Evolutionary conservation across 345 rosid species (phyloP), one percentile per base, ranked within the genome.

Genomic region (Passiflora organensis): DNA sequence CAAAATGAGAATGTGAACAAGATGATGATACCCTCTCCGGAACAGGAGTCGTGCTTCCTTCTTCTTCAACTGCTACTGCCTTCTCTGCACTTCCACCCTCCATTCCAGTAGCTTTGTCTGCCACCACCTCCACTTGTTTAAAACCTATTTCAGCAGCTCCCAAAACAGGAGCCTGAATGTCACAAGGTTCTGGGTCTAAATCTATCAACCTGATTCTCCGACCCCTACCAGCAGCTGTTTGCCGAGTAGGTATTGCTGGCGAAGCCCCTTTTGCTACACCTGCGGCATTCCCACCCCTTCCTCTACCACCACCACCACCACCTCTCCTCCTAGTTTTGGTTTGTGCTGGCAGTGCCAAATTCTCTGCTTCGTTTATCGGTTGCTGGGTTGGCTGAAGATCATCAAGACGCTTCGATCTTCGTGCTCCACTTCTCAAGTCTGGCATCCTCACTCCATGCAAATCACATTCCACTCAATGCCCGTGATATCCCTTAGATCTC

Each of bases 401-500:
- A 63, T 80, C 94, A 65, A 87, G 88, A 52, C 97, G 93, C 71
- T 82, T 91, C 52, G 84, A 91, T 80, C 96, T 83, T 71, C 97
- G 81, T 63, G 94, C 84, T 85, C 96, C 97, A 44, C 96, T 91
- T 84, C 90, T 81, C 88, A 90, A 78, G 76, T 90, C 95, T 51
- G 94, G 97, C 97, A 90, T 90, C 77, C 78, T 89, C 85, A 90
- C 52, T 82, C 93, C 97, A 90, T 90, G 82, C 88, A 90, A 81
- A 67, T 84, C 69, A 77, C 78, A 72, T 60, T 70, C 83, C 65
- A 53, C 79, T 64, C 38, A 42, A 39, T 72, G 61, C 67, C 62
- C 56, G 49, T 11, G 20, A 52, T 57, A 53, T 62, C 71, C 69
- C 72, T 71, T 52, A 48, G 70, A 59, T 68, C 52, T 64, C 66